Percentiles rank a stretch among this genome's conserved stretches.
phyloP scores from a whole-genome alignment of 1,139 yeast species.

The Arxiozyma bovina region DNA sequence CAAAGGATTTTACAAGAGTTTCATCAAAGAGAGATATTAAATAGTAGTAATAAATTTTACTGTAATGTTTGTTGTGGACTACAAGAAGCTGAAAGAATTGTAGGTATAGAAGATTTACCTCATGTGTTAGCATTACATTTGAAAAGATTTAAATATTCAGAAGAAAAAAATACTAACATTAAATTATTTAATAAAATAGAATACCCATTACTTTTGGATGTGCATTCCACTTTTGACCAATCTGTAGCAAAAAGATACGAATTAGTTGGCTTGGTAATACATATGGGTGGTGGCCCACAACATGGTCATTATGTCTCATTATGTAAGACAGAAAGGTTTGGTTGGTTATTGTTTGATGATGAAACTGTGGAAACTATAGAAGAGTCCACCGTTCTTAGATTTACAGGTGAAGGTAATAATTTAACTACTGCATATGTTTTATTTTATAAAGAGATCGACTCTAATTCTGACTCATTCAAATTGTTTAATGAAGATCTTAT shows the following conservation, averaged over 20 bases:
- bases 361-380: constrained; percentile 88
- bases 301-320: constrained; percentile 92
- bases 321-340: constrained; percentile 66
- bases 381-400: constrained; percentile 72
- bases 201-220: constrained; percentile 65
- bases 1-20: constrained; percentile 71
- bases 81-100: constrained; percentile 90
- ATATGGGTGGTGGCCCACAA: constrained; percentile 96
- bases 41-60: constrained; percentile 83
- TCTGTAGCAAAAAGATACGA: constrained; percentile 54
- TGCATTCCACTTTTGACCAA: constrained; percentile 62
- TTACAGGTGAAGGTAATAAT: constrained; percentile 83
- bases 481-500: not conserved
- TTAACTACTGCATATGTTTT: constrained; percentile 85
- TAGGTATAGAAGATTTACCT: constrained; percentile 72
- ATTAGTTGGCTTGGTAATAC: constrained; percentile 78
- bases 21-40: constrained; percentile 75
- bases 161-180: constrained; percentile 68
- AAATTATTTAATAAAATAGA: constrained; percentile 79
- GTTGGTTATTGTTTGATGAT: constrained; percentile 92
- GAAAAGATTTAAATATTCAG: constrained; percentile 87
- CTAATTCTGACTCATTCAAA: not conserved
- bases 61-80: constrained; percentile 86
- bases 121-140: constrained; percentile 72
- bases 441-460: constrained; percentile 47